Evolutionary conservation across 495 filamentous ascomycete species (phyloP).

Genomic region (Terfezia claveryi): DNA sequence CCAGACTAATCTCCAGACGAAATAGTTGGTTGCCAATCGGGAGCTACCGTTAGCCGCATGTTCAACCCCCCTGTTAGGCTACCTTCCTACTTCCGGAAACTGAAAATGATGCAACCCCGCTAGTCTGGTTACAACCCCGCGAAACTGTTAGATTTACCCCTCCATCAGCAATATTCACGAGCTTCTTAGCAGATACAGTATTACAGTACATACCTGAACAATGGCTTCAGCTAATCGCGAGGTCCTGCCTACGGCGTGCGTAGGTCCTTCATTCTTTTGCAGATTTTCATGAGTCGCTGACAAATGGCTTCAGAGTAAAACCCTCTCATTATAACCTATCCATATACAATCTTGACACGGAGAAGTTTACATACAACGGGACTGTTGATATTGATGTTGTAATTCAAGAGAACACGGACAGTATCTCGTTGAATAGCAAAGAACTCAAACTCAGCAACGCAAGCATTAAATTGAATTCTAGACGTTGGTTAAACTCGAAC

Average conservation of each 20-base stretch:
- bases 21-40: too few species aligned
- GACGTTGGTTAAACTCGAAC: slow-evolving; percentile 51
- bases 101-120: too few species aligned
- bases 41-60: too few species aligned
- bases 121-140: too few species aligned
- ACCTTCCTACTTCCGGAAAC: too few species aligned
- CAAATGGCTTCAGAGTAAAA: slow-evolving; percentile 35
- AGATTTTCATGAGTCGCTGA: neutral
- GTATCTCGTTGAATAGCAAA: slow-evolving; percentile 14
- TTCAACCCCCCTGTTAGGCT: too few species aligned
- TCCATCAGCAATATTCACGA: too few species aligned
- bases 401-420: slow-evolving; percentile 7
- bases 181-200: too few species aligned
- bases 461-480: slow-evolving; percentile 24
- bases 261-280: neutral
- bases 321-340: slow-evolving; percentile 69
- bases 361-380: slow-evolving; percentile 64
- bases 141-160: slow-evolving; percentile 16
- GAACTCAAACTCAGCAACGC: slow-evolving; percentile 10
- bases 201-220: slow-evolving; percentile 18
- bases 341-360: slow-evolving; percentile 54
- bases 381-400: slow-evolving; percentile 35
- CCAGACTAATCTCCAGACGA: too few species aligned
- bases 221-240: slow-evolving; percentile 31
- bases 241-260: slow-evolving; percentile 31